phyloP scores from a whole-genome alignment of 1,284 basidiomycete species.

The Cutaneotrichosporon daszewskae region DNA sequence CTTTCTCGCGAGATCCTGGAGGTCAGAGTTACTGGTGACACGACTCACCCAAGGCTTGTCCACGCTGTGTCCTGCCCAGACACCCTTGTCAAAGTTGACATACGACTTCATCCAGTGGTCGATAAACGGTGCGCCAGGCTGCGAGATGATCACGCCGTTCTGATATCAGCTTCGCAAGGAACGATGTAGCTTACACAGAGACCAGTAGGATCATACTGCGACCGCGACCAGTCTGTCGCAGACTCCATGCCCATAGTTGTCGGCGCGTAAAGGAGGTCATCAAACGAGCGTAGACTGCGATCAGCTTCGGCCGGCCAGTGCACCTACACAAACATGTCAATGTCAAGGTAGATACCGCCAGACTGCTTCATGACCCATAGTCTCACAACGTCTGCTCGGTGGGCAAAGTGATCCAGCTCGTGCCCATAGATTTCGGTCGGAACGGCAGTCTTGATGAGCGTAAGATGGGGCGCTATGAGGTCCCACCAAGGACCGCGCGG shows the following conservation, averaged over 20 bases:
- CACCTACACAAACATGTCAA: conserved; percentile 47
- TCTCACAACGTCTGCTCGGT: conserved; percentile 44
- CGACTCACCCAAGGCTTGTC: conserved; percentile 44
- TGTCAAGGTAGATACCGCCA: conserved; percentile 52
- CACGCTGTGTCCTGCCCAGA: conserved; percentile 50
- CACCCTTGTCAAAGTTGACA: conserved; percentile 42
- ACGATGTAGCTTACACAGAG: too few species aligned
- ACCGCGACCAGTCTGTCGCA: conserved; percentile 34
- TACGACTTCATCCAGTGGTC: conserved; percentile 48
- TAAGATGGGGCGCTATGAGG: conserved; percentile 38
- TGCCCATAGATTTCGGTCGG: conserved; percentile 37
- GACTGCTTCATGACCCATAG: conserved; percentile 41
- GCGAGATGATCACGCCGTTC: conserved; percentile 51
- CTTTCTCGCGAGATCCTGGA: conserved; percentile 44
- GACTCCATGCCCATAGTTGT: conserved; percentile 51
- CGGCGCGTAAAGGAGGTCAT: conserved; percentile 40
- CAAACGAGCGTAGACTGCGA: conserved; percentile 35
- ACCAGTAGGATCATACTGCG: conserved; percentile 41
- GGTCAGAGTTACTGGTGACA: too few species aligned
- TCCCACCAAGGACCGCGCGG: conserved; percentile 48
- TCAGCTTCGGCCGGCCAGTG: not conserved
- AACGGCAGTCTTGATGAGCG: conserved; percentile 35
- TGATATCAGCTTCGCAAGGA: too few species aligned
- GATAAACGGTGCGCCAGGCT: conserved; percentile 47
- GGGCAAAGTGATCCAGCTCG: conserved; percentile 42